phyloP scores from a whole-genome alignment of 305 asterid genomes.

The Solanum aculeatissimum region DNA sequence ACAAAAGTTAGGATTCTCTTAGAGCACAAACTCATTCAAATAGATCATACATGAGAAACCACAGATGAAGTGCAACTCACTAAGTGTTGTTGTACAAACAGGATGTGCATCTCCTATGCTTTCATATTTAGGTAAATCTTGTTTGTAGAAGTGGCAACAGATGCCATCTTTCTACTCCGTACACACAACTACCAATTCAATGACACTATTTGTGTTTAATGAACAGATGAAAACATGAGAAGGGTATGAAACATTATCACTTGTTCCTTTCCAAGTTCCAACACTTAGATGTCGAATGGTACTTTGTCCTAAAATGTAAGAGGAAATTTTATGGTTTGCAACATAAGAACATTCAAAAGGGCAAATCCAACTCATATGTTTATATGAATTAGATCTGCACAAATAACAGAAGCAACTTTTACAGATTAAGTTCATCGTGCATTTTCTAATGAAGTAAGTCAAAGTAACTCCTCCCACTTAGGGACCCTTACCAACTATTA shows the following conservation, averaged over 20 bases:
- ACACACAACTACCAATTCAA: not conserved
- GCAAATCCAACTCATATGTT: not conserved
- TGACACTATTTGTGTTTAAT: not conserved
- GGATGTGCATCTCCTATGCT: not conserved
- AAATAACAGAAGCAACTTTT: not conserved
- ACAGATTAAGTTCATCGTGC: not conserved
- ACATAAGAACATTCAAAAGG: not conserved
- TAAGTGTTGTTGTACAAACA: not conserved
- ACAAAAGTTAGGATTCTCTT: not conserved
- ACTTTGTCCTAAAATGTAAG: not conserved
- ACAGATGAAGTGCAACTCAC: not conserved
- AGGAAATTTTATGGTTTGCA: not conserved
- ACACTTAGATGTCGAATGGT: not conserved
- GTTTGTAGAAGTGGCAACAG: not conserved
- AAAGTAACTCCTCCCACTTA: not conserved
- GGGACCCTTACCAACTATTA: slow-evolving; percentile 70
- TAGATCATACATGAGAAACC: not conserved
- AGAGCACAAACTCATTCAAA: not conserved
- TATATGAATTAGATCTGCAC: not conserved
- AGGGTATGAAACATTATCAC: not conserved
- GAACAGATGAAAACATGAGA: not conserved
- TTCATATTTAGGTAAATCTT: not conserved
- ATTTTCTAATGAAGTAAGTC: not conserved
- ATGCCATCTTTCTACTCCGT: not conserved
- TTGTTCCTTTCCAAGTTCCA: not conserved